phyloP scores from a whole-genome alignment of 1,284 basidiomycete species.

The Melampsora abietis-canadensis region DNA sequence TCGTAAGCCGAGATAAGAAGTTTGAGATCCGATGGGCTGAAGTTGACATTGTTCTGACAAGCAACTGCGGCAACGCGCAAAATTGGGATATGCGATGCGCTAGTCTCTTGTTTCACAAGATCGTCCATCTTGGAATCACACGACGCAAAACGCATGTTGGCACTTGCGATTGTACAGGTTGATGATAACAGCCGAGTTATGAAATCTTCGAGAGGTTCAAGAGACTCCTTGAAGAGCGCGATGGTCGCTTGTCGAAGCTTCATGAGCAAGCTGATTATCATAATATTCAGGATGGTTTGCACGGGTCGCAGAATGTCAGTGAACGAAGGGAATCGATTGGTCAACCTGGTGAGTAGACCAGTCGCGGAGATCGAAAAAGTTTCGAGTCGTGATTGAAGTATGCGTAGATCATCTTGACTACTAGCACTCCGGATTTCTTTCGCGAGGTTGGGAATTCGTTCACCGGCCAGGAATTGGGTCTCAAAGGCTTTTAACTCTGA shows the following conservation, averaged over 20 bases:
- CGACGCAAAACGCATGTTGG: conserved; percentile 9
- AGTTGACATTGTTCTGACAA: conserved; percentile 54
- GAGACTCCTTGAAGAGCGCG: not conserved
- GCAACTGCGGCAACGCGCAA: conserved; percentile 61
- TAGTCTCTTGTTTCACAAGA: conserved; percentile 14
- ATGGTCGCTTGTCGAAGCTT: conserved; percentile 11
- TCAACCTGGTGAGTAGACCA: conserved; percentile 32
- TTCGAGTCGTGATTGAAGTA: conserved; percentile 22
- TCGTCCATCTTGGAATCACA: conserved; percentile 1
- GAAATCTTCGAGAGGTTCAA: conserved; percentile 3
- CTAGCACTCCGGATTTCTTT: not conserved
- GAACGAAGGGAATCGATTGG: conserved; percentile 24
- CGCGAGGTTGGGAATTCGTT: conserved; percentile 8
- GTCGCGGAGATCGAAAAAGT: conserved; percentile 35
- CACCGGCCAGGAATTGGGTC: conserved; percentile 24
- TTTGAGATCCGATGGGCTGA: conserved; percentile 56
- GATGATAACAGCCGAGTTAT: not conserved
- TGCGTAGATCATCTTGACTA: not conserved
- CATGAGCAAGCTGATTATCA: conserved; percentile 23
- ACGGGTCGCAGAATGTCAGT: conserved; percentile 33
- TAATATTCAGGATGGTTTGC: conserved; percentile 24
- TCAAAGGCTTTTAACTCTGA: conserved; percentile 38
- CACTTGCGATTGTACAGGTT: conserved; percentile 22
- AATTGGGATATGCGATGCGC: conserved; percentile 54
- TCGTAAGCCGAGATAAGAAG: conserved; percentile 59